Percentiles rank a stretch among this genome's conserved stretches.
These are phyloP conservation scores for Beauveria sp. DNA, from an alignment of 2,329 filamentous ascomycete species.

Conservation along the genomic window DNA sequence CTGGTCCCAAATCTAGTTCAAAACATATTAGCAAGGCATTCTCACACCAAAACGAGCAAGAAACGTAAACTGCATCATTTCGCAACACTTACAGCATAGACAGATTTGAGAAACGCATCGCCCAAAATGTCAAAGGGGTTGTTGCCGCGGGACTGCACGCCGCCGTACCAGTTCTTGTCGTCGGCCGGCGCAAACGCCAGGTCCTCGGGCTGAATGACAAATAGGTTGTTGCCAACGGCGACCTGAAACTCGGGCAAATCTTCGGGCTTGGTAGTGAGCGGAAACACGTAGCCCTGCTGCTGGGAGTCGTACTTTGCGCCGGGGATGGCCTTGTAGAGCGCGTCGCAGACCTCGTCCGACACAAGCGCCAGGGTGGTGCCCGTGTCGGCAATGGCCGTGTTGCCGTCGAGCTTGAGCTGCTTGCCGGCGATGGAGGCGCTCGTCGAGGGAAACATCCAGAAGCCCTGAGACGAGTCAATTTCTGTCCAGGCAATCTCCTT, in stretches of 20 bases:
- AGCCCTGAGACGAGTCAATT: conserved; percentile 56
- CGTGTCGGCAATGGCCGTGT: conserved; percentile 45
- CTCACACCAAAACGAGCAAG: no score
- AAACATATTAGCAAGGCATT: not conserved
- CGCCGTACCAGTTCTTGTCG: conserved; percentile 7
- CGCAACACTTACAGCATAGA: not conserved
- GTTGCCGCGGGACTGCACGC: conserved; percentile 6
- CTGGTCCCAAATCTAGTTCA: conserved; percentile 5
- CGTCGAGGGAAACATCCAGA: conserved; percentile 42
- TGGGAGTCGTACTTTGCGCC: conserved; percentile 27
- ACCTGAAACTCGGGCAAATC: conserved; percentile 42
- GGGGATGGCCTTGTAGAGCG: conserved; percentile 12
- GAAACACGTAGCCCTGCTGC: conserved; percentile 22
- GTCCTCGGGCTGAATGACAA: conserved; percentile 32
- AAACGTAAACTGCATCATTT: no score
- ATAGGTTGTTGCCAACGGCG: conserved; percentile 49
- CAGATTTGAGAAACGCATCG: conserved; percentile 4
- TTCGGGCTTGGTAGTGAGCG: conserved; percentile 30
- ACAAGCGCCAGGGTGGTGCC: conserved; percentile 59
- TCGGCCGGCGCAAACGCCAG: conserved; percentile 7
- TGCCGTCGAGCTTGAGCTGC: conserved; percentile 27
- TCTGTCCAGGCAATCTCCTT: conserved; percentile 50
- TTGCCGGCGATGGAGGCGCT: conserved; percentile 17
- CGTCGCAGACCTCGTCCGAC: conserved; percentile 49
- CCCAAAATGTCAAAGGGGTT: conserved; percentile 7